Evolutionary conservation across 768 basidiomycete species (phyloP), one percentile per base, ranked within the genome.

Genomic region (Boletus rubescentipes): DNA sequence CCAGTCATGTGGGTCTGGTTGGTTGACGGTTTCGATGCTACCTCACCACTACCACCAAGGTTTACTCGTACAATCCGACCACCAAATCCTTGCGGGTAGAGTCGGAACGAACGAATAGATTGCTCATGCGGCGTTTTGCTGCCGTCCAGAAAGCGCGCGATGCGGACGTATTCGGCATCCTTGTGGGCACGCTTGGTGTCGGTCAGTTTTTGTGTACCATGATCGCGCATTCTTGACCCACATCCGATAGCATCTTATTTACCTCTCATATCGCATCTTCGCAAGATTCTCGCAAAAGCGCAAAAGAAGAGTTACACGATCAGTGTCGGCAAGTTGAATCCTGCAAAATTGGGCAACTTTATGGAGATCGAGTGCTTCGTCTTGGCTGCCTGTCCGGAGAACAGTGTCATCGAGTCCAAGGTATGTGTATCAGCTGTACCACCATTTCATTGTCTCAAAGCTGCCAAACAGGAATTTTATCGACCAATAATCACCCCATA

Each of bases 281-380:
- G 96, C 7, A 66, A 73, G 15, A 73, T 88, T 9, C 79, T 98
- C 46, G 68, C 77, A 1, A 77, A 75, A 36, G 78, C 83, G 1
- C 82, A 80, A 55, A 96, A 95, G 74, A 98, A 98, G 69, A 84
- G 83, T 57, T 99, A 98, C 72, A 98, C 96, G 2, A 84, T 99
- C 60, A 90, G 86, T 49, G 95, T 99, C 0, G 96, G 97, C 35
- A 93, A 96, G 71, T 81, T 97, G 43, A 97, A 92, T 61, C 95
- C 97, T 0, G 82, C 93, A 8, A 98, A 98, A 64, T 79, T 98
- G 20, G 96, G 87, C 9, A 99, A 98, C 71, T 98, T 98, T 69
- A 80, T 90, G 64, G 95, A 98, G 68, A 87, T 99, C 45, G 96
- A 98, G 66, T 96, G 94, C 63, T 26, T 93, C 64, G 87, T 98